A percentile compares a stretch with the other conserved stretches of the same genome.
Evolutionary conservation across 768 basidiomycete genomes (phyloP).

Genomic region (Dendrothele bispora): DNA sequence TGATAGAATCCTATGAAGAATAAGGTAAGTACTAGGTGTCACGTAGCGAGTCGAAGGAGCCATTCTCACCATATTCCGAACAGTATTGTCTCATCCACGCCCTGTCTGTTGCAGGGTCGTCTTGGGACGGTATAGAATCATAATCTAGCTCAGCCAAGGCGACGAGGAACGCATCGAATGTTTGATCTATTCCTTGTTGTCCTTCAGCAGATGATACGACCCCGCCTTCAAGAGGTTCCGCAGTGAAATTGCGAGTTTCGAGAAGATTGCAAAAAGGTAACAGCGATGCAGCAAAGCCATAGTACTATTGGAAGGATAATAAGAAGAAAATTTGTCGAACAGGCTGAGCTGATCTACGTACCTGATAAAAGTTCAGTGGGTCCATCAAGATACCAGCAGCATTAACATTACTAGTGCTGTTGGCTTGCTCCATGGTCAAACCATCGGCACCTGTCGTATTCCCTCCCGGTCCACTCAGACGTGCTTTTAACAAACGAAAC

Average conservation of each 20-base stretch:
- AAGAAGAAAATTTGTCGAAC: background rate
- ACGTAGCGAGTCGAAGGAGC: too few relatives aligned
- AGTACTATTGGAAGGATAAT: conserved; percentile 33
- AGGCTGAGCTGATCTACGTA: conserved; percentile 12
- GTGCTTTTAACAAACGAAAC: conserved; percentile 39
- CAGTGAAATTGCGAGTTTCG: conserved; percentile 44
- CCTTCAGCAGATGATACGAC: conserved; percentile 30
- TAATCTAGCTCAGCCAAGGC: conserved; percentile 46
- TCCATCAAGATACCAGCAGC: conserved; percentile 50
- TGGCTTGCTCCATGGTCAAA: conserved; percentile 31
- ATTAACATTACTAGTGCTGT: conserved; percentile 34
- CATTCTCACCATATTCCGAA: conserved; percentile 45
- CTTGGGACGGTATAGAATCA: conserved; percentile 38
- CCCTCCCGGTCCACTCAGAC: conserved; percentile 42
- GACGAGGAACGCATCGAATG: conserved; percentile 39
- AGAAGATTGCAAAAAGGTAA: conserved; percentile 49
- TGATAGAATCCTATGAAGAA: conserved; percentile 41
- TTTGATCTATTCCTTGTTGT: conserved; percentile 34
- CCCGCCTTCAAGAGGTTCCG: conserved; percentile 35
- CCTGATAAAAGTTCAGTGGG: conserved; percentile 48
- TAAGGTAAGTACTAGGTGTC: background rate
- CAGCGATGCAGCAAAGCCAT: conserved; percentile 42
- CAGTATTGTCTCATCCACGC: conserved; percentile 59
- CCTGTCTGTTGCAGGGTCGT: conserved; percentile 42
- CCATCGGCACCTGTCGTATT: conserved; percentile 35